A percentile compares a stretch with the other conserved stretches of the same genome.
phyloP scores from a whole-genome alignment of 1,139 yeast species.

The Arxiozyma bovina region DNA sequence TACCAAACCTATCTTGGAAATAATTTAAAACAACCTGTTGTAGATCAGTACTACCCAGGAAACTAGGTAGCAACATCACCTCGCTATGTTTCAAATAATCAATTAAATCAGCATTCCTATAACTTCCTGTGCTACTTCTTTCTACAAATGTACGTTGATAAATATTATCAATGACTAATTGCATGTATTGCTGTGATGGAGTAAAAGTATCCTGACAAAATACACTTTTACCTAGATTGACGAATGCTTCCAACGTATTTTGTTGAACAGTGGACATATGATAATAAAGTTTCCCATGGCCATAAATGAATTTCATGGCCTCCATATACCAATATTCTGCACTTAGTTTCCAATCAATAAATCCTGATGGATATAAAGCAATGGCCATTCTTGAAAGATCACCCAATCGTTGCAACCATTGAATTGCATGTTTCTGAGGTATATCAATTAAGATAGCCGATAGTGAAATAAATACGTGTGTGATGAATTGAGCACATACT shows the following conservation, averaged over 20 bases:
- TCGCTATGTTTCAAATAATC: constrained; percentile 33
- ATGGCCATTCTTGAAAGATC: constrained; percentile 78
- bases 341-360: constrained; percentile 72
- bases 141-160: constrained; percentile 55
- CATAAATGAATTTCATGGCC: constrained; percentile 61
- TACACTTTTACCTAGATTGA: constrained; percentile 68
- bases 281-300: constrained; percentile 72
- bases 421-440: constrained; percentile 39
- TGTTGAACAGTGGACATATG: constrained; percentile 80
- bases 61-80: constrained; percentile 35
- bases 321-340: constrained; percentile 71
- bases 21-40: constrained; percentile 59
- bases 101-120: constrained; percentile 27
- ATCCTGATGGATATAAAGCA: constrained; percentile 65
- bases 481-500: constrained; percentile 36
- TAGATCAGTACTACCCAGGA: constrained; percentile 41
- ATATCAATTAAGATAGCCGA: constrained; percentile 46
- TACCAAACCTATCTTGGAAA: constrained; percentile 57
- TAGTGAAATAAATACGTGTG: constrained; percentile 34
- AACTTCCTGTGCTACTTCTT: constrained; percentile 26
- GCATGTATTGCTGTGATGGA: constrained; percentile 67
- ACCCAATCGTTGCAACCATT: constrained; percentile 78
- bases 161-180: constrained; percentile 69
- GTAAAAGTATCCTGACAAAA: constrained; percentile 74
- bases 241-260: constrained; percentile 70